Percentiles rank a stretch among this genome's conserved stretches.
phyloP scores from a whole-genome alignment of 768 basidiomycete genomes.

The Psilocybe azurescens region DNA sequence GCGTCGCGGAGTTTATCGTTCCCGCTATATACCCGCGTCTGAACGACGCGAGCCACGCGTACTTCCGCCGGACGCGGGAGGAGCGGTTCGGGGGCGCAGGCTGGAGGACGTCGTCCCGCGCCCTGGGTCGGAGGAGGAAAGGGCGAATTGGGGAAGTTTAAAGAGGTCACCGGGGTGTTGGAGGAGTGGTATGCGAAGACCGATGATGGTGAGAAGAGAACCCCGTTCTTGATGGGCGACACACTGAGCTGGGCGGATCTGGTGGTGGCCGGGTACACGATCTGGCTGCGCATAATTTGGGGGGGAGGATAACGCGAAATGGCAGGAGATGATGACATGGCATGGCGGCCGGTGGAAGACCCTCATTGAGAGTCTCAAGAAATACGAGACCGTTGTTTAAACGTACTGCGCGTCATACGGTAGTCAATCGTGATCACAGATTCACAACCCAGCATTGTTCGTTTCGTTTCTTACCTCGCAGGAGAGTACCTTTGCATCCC shows the following conservation, averaged over 20 bases:
- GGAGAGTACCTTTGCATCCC: too few relatives aligned
- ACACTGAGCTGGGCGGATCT: slow-evolving; percentile 39
- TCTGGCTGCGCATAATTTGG: slow-evolving; percentile 22
- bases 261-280: slow-evolving; percentile 38
- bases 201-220: background rate
- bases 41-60: slow-evolving; percentile 20
- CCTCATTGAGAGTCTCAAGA: slow-evolving; percentile 27
- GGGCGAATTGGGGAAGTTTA: slow-evolving; percentile 26
- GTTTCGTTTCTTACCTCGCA: too few relatives aligned
- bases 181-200: slow-evolving; percentile 29
- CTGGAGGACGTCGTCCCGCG: slow-evolving; percentile 29
- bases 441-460: too few relatives aligned
- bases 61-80: slow-evolving; percentile 26
- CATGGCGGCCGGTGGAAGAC: slow-evolving; percentile 37
- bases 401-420: too few relatives aligned
- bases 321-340: slow-evolving; percentile 36
- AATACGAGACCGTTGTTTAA: slow-evolving; percentile 16
- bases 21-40: slow-evolving; percentile 12
- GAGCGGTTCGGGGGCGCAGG: slow-evolving; percentile 18
- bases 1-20: slow-evolving; percentile 13
- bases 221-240: slow-evolving; percentile 37
- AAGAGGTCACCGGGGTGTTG: slow-evolving; percentile 22
- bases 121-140: slow-evolving; percentile 20
- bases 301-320: slow-evolving; percentile 40
- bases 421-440: too few relatives aligned